A percentile compares a stretch with the other conserved stretches of the same genome.
phyloP scores from a whole-genome alignment of 768 basidiomycete species.

The Hericium coralloides region DNA sequence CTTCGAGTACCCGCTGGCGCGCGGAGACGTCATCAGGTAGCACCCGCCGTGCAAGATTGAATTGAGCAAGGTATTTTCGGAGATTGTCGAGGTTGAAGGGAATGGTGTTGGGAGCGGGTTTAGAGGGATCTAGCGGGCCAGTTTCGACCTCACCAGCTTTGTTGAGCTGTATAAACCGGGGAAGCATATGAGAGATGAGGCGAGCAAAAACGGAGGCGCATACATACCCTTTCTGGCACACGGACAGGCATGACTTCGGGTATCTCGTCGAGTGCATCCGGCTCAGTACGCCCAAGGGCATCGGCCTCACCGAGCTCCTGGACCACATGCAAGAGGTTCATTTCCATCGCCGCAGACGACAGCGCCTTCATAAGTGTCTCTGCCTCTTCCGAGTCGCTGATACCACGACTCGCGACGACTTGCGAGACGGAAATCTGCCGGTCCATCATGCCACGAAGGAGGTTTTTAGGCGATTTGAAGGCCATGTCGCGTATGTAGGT shows the following conservation, averaged over 20 bases:
- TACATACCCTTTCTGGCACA: constrained; percentile 29
- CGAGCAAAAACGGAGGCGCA: not conserved
- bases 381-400: constrained; percentile 48
- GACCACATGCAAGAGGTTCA: constrained; percentile 41
- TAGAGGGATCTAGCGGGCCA: no score
- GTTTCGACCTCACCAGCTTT: constrained; percentile 1
- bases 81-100: constrained; percentile 73
- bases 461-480: constrained; percentile 14
- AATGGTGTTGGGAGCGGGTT: constrained; percentile 20
- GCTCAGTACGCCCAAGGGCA: constrained; percentile 37
- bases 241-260: constrained; percentile 57
- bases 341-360: constrained; percentile 50
- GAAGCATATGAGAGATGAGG: constrained; percentile 5
- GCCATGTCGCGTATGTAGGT: constrained; percentile 3
- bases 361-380: constrained; percentile 44
- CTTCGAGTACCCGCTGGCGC: constrained; percentile 77
- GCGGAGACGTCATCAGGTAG: constrained; percentile 58
- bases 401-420: constrained; percentile 49
- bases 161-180: not conserved
- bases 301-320: constrained; percentile 49
- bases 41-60: constrained; percentile 53
- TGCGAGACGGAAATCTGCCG: constrained; percentile 40
- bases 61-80: constrained; percentile 55
- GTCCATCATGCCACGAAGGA: constrained; percentile 29
- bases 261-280: constrained; percentile 29